A percentile compares a stretch with the other conserved stretches of the same genome.
These are phyloP conservation scores for Scenedesmus sp. DNA, from an alignment of 163 green algal species.

Conservation along the genomic window DNA sequence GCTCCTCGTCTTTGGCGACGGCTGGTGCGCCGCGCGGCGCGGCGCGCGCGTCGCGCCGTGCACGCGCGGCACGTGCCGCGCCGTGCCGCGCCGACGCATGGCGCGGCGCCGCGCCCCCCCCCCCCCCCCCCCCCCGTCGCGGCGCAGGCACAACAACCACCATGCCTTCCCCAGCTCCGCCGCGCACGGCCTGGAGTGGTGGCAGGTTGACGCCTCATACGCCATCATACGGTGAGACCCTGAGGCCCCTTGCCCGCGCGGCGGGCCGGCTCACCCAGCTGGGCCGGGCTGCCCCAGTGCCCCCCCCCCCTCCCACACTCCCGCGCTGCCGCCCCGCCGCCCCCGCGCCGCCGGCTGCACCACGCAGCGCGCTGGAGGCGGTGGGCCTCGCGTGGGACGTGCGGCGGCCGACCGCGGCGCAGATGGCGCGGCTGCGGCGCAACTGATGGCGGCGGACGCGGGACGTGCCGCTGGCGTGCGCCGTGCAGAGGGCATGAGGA, in stretches of 20 bases:
- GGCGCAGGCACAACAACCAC: slow-evolving; percentile 82
- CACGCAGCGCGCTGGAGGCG: slow-evolving; percentile 62
- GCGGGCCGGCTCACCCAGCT: no score
- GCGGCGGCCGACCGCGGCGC: slow-evolving; percentile 76
- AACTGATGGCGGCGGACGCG: background rate
- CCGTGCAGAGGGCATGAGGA: no score
- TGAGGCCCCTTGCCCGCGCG: no score
- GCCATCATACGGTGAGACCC: slow-evolving; percentile 66
- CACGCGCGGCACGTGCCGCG: background rate
- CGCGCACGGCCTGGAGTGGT: slow-evolving; percentile 92
- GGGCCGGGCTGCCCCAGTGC: background rate
- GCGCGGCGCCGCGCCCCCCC: background rate
- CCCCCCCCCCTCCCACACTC: background rate
- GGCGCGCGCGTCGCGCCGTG: no score
- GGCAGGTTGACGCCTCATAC: slow-evolving; percentile 94
- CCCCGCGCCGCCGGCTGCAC: no score
- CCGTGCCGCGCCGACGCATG: background rate
- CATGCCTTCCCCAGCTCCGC: slow-evolving; percentile 94
- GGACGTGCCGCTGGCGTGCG: no score
- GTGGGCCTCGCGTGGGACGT: slow-evolving; percentile 89
- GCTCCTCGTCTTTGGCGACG: slow-evolving; percentile 93
- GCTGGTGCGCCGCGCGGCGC: slow-evolving; percentile 64
- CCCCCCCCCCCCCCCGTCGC: no score
- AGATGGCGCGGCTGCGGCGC: slow-evolving; percentile 61
- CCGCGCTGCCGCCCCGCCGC: background rate